Base-by-base conservation (phyloP, 2,329 filamentous ascomycete species). In the Didymella exigua region DNA sequence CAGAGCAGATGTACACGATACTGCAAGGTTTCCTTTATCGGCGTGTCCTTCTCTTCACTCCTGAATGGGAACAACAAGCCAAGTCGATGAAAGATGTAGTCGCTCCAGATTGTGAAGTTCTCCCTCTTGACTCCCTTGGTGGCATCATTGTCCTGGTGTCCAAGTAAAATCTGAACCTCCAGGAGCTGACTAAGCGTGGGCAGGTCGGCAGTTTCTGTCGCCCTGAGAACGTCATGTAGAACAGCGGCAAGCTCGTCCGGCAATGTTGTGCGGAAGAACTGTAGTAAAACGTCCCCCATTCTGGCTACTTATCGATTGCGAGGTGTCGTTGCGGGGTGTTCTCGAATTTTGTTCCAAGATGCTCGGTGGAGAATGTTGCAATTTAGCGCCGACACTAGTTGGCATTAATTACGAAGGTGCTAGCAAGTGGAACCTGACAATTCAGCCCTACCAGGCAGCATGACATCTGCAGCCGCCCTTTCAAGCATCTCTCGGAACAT, bases 1-100 rank as follows among this genome's bases (percentile, higher is more conserved):
- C 86, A 77, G 40, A 77, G 72, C 2, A 78, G 60, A 50, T 76
- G 66, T 52, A 77, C 76, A 18, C 68, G 73, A 54, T 78, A 77
- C n/a, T 69, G 65, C 24, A 71, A 58, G 14, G 69, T 73, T 54
- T 76, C 71, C 43, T 61, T 53, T 16, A 66, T 52, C 1, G 65
- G 58, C 11, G 57, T 56, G 10, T 52, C 65, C 33, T 61, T 43
- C n/a, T 68, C 64, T 53, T 69, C 66, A 42, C 51, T 68, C 37
- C 66, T 58, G 43, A 70, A 68, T 11, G 70, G 65, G 16, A 79
- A 56, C 2, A 80, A 60, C 5, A 72, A 45, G 1, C 74, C 72
- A 1, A 81, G 59, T 6, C 78, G 73, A 31, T 76, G 73, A 54
- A 78, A 79, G 16, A 81, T 68, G 41, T 71, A 79, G 61, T 81